phyloP scores from a whole-genome alignment of 805 yeast species.

The Pichia heedii region DNA sequence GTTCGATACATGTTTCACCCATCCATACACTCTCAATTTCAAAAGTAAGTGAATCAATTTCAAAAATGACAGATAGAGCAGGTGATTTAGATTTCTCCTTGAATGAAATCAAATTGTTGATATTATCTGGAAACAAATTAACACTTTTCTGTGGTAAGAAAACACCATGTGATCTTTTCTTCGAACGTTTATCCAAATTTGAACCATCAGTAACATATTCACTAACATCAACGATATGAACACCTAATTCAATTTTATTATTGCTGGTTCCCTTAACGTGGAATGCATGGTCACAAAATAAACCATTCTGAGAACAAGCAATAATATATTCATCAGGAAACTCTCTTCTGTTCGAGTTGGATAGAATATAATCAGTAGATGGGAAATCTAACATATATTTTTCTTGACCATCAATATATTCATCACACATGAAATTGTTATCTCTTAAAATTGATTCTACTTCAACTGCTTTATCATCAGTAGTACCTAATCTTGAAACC shows the following conservation, averaged over 20 bases:
- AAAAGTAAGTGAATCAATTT: constrained; percentile 61
- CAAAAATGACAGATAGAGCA: constrained; percentile 71
- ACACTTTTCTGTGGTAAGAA: constrained; percentile 70
- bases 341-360: constrained; percentile 36
- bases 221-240: constrained; percentile 78
- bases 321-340: constrained; percentile 53
- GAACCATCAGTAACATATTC: constrained; percentile 66
- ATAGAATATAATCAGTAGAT: constrained; percentile 28
- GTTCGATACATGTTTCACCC: constrained; percentile 60
- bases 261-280: constrained; percentile 60
- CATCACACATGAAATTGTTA: constrained; percentile 74
- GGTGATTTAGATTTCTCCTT: constrained; percentile 50
- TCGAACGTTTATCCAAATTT: constrained; percentile 75
- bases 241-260: constrained; percentile 67
- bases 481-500: constrained; percentile 75
- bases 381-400: constrained; percentile 31
- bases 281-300: constrained; percentile 65
- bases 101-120: constrained; percentile 55
- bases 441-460: constrained; percentile 85
- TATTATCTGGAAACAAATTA: constrained; percentile 57
- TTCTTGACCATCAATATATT: constrained; percentile 44
- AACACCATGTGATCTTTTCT: constrained; percentile 84
- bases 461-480: constrained; percentile 70
- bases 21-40: constrained; percentile 71
- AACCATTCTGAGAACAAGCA: constrained; percentile 51